These are phyloP conservation scores for Cucumis sativus DNA, from an alignment of 306 rosid genomes.

Conservation along the genomic window Cucumber_9930_V3 NC_026658.2:15182501-15183000, in stretches of 20 bases:
- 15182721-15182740: constrained; percentile 6
- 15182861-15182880: no score
- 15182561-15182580: constrained; percentile 5
- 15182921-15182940: no score
- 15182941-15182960: no score
- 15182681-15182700: constrained; percentile 73
- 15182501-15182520: constrained; percentile 69
- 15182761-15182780: neutral
- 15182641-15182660: constrained; percentile 78
- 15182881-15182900: no score
- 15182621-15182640: neutral
- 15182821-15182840: no score
- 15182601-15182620: neutral
- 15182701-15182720: constrained; percentile 48
- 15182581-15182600: neutral
- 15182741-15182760: neutral
- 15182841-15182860: no score
- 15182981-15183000: neutral
- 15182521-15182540: constrained; percentile 67
- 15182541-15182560: constrained; percentile 57
- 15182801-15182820: no score
- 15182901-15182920: no score
- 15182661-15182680: constrained; percentile 84
- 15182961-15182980: neutral
- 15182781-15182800: neutral